Evolutionary conservation across 2,329 filamentous ascomycete species (phyloP), one percentile per base, ranked within the genome.

Genomic region (Fusarium poae): DNA sequence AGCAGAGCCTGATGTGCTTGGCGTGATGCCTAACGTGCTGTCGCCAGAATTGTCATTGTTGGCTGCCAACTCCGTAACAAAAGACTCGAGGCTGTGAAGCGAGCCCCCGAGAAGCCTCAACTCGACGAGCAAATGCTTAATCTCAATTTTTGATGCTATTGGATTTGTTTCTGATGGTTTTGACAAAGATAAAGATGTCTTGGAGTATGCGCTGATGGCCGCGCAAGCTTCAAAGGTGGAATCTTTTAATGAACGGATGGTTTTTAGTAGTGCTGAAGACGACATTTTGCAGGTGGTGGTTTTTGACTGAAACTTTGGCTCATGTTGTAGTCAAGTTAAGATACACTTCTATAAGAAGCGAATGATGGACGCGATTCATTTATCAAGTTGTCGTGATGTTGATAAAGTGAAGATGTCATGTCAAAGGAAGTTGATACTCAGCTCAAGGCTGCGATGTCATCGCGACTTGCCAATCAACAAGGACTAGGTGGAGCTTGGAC

Each of bases 31-130:
- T 2, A 68, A 30, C n/a, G 66, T 57, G n/a, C 59, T 64, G 27
- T 64, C 61, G 13, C 32, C 27, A 27, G 44, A 49, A n/a, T 27
- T 40, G 13, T 65, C 65, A 53, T 62, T 62, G 51, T 57, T 53
- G 10, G 62, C 42, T 9, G 57, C 21, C 10, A 76, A 39, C 45
- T 76, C 73, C 3, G 35, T 20, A 4, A 72, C 62, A 30, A 76
- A 64, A 10, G 62, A 63, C 37, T 75, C 69, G 3, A 76, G 72
- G 13, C 73, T 73, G 43, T 64, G 64, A 16, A 76, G 62, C 5
- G 59, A 51, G 1, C 74, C 74, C 8, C 59, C 69, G 6, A 73
- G 65, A 7, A 76, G 60, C 13, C 74, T 59, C 3, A 76, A 50
- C 37, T 76, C 74, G 51, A 54, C 60, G 0, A 58, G 44, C 37